phyloP scores from a whole-genome alignment of 2,329 filamentous ascomycete species.

The Arthroderma sp. region DNA sequence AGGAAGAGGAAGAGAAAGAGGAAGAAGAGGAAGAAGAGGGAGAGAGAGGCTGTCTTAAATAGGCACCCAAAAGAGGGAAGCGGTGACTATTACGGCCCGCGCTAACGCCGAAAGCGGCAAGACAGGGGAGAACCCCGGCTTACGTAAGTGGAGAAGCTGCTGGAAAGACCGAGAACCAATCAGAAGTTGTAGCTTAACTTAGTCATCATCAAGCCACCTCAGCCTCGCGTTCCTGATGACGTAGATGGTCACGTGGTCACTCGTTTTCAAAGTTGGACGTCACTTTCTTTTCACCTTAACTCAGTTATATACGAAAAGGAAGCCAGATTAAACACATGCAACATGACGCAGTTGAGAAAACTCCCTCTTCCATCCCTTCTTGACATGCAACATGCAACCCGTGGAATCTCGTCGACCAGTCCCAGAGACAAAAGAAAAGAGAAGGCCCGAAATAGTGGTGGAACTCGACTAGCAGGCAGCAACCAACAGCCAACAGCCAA shows the following conservation, averaged over 20 bases:
- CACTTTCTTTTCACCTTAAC: no score
- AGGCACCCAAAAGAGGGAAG: conserved; percentile 13
- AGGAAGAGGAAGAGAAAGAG: conserved; percentile 12
- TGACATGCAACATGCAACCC: no score
- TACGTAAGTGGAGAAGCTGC: background rate
- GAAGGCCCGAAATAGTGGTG: background rate
- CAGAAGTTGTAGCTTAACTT: background rate
- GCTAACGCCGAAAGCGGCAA: conserved; percentile 1
- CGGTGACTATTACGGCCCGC: conserved; percentile 14
- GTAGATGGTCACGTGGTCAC: background rate
- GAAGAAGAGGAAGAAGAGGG: conserved; percentile 15
- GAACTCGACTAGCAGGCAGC: background rate
- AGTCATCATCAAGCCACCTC: background rate
- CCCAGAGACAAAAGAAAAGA: background rate
- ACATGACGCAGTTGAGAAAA: no score
- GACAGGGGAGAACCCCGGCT: background rate
- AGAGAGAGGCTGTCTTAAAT: conserved; percentile 14
- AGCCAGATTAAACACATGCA: no score
- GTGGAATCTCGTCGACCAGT: no score
- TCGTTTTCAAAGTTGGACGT: no score
- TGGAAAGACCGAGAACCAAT: conserved; percentile 1
- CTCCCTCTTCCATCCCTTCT: no score
- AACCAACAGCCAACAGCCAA: background rate
- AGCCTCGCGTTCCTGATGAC: background rate
- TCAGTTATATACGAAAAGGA: no score